phyloP scores from a whole-genome alignment of 1,284 basidiomycete species.

The Ustilago bromivora region DNA sequence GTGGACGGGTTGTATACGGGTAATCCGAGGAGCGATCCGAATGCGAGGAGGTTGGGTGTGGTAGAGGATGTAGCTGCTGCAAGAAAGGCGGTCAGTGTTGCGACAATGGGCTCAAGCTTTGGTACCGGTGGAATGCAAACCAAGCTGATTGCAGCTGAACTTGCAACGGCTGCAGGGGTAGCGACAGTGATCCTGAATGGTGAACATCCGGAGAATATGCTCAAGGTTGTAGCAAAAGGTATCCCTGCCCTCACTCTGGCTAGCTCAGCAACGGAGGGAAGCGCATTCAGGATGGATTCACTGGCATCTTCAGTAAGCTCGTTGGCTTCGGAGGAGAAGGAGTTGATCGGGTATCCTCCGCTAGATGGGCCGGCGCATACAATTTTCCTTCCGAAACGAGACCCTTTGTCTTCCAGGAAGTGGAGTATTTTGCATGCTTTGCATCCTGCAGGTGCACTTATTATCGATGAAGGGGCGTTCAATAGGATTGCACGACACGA shows the following conservation, averaged over 20 bases:
- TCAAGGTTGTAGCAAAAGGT: constrained; percentile 77
- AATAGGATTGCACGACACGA: constrained; percentile 84
- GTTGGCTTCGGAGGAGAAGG: constrained; percentile 37
- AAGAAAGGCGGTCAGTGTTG: constrained; percentile 86
- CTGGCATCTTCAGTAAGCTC: constrained; percentile 50
- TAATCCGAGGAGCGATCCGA: constrained; percentile 90
- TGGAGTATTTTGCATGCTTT: constrained; percentile 95
- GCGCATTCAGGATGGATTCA: constrained; percentile 27
- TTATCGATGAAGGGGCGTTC: constrained; percentile 90
- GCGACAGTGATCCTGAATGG: constrained; percentile 80
- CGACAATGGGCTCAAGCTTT: constrained; percentile 88
- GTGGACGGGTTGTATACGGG: constrained; percentile 96
- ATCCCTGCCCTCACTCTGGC: constrained; percentile 15
- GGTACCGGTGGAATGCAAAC: constrained; percentile 99
- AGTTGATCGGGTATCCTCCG: constrained; percentile 51
- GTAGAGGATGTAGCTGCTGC: constrained; percentile 87
- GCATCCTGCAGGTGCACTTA: constrained; percentile 84
- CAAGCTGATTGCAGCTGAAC: constrained; percentile 96
- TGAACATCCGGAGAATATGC: constrained; percentile 80
- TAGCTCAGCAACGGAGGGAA: not conserved
- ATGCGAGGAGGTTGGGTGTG: constrained; percentile 82
- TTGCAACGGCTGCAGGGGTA: constrained; percentile 95
- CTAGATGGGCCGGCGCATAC: constrained; percentile 80
- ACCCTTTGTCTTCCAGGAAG: constrained; percentile 87
- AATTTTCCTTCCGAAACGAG: constrained; percentile 81